Conservation (phyloP, 1,284 basidiomycete genomes). For the Sparassis latifolia region DNA sequence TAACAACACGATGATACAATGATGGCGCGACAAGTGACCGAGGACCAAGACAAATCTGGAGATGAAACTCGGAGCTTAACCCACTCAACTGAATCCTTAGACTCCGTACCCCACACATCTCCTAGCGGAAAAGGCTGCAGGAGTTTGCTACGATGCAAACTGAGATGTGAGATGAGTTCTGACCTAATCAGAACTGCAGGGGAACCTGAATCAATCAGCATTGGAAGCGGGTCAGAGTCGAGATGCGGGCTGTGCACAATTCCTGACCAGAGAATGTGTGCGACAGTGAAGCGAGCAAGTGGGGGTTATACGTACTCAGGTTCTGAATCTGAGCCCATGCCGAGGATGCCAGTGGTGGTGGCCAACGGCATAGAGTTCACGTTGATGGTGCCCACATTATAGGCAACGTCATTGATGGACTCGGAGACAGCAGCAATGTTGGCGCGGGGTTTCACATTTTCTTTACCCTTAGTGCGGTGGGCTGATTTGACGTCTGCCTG, state of each 20-base stretch:
- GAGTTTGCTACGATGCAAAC: background rate
- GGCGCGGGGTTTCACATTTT: background rate
- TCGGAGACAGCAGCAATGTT: background rate
- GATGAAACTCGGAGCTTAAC: background rate
- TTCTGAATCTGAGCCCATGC: background rate
- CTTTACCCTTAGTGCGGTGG: background rate
- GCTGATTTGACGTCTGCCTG: too few relatives aligned
- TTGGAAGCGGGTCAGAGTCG: background rate
- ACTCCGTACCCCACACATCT: background rate
- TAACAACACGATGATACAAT: background rate
- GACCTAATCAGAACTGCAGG: background rate
- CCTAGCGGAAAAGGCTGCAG: background rate
- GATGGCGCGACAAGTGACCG: background rate
- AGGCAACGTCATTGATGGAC: background rate
- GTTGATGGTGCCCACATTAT: background rate
- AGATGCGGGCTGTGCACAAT: background rate
- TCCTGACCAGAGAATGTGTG: background rate
- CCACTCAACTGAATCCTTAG: background rate
- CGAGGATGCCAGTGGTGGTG: background rate
- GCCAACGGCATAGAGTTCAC: background rate
- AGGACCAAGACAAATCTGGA: background rate
- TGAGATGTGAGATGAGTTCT: background rate
- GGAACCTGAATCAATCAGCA: background rate
- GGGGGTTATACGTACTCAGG: background rate
- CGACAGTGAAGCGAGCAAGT: background rate